Conservation (phyloP, 129 eudicot species). For the Ambrosia trifida region DNA sequence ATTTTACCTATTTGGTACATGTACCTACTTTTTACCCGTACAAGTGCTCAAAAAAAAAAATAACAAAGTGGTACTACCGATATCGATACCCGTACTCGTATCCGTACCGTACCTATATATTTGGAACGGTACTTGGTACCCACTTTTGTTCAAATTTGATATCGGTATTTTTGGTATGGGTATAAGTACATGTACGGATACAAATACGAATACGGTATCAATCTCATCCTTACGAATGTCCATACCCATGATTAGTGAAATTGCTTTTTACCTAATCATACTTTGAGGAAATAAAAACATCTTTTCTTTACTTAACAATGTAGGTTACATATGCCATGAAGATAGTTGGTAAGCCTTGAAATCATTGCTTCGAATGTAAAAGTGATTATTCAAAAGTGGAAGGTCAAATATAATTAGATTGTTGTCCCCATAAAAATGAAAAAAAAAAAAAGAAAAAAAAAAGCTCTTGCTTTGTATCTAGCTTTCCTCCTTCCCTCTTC, state of each 20-base stretch:
- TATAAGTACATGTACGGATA: too few species aligned
- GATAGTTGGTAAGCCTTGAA: slow-evolving; percentile 23
- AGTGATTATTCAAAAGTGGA: slow-evolving; percentile 34
- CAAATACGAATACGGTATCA: too few species aligned
- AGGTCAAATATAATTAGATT: slow-evolving; percentile 18
- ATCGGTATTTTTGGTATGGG: too few species aligned
- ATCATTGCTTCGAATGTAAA: slow-evolving; percentile 24
- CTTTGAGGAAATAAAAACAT: slow-evolving; percentile 4
- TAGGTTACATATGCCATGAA: slow-evolving; percentile 37
- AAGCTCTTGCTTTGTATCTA: slow-evolving; percentile 26
- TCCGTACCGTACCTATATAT: too few species aligned
- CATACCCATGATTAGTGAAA: neutral
- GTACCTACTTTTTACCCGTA: too few species aligned
- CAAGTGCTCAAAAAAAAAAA: too few species aligned
- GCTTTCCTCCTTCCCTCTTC: slow-evolving; percentile 10
- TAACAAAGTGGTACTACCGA: too few species aligned
- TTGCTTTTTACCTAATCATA: slow-evolving; percentile 22
- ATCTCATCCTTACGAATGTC: too few species aligned
- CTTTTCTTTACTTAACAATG: slow-evolving; percentile 34
- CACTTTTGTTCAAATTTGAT: too few species aligned
- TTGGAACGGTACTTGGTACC: too few species aligned
- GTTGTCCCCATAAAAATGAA: slow-evolving; percentile 29
- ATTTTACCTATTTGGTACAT: too few species aligned
- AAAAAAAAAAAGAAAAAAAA: slow-evolving; percentile 19
- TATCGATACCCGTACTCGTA: too few species aligned